phyloP scores from a whole-genome alignment of 768 basidiomycete genomes.

The Suillus fuscotomentosus region DNA sequence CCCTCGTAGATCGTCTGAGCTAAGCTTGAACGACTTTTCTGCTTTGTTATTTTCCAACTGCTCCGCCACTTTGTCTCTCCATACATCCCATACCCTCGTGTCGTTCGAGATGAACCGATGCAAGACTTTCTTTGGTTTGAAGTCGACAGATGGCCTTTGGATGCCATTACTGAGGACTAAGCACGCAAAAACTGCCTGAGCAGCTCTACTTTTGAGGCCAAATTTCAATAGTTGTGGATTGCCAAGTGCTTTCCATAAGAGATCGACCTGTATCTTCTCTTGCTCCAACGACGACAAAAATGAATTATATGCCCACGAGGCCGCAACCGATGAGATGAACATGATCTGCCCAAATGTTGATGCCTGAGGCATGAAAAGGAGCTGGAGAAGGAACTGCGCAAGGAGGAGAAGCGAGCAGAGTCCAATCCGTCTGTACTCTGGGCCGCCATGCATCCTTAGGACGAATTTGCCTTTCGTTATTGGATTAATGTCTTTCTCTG shows the following conservation, averaged over 20 bases:
- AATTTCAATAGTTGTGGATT: constrained; percentile 19
- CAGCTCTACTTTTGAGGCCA: constrained; percentile 10
- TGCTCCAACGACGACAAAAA: constrained; percentile 38
- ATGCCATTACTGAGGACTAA: constrained; percentile 15
- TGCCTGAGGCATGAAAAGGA: constrained; percentile 36
- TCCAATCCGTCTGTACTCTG: constrained; percentile 22
- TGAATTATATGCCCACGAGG: constrained; percentile 36
- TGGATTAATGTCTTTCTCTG: constrained; percentile 29
- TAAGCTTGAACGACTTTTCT: neutral
- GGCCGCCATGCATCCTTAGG: constrained; percentile 18
- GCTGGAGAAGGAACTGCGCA: constrained; percentile 32
- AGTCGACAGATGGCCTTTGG: constrained; percentile 4
- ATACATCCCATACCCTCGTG: constrained; percentile 25
- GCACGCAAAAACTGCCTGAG: constrained; percentile 23
- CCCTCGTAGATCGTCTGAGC: neutral
- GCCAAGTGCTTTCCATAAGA: constrained; percentile 17
- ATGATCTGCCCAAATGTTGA: constrained; percentile 34
- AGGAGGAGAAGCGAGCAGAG: constrained; percentile 31
- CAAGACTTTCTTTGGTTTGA: constrained; percentile 8
- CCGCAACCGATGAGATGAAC: constrained; percentile 30
- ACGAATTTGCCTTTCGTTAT: constrained; percentile 32
- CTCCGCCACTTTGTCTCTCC: constrained; percentile 22
- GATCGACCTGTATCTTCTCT: constrained; percentile 23
- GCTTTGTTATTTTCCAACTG: constrained; percentile 16
- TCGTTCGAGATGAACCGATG: constrained; percentile 25